phyloP scores from a whole-genome alignment of 768 basidiomycete species.

The Trametes maxima region DNA sequence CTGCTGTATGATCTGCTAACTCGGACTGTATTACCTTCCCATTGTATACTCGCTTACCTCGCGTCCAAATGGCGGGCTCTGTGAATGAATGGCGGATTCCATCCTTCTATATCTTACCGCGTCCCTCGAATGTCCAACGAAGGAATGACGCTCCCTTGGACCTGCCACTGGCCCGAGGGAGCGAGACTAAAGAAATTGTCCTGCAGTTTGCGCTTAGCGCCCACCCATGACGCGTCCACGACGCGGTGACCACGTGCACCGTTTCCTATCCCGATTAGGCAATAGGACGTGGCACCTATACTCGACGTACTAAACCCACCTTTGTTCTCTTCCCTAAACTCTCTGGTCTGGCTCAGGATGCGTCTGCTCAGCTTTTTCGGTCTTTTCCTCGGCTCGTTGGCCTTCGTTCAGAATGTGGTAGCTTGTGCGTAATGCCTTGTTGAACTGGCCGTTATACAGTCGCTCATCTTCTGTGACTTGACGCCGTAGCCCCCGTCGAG shows the following conservation, averaged over 20 bases:
- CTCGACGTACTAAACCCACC: slow-evolving; percentile 4
- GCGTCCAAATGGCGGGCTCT: neutral
- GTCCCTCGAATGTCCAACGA: no score
- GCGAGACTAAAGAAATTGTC: no score
- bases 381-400: slow-evolving; percentile 31
- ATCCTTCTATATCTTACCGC: no score
- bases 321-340: slow-evolving; percentile 11
- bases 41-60: neutral
- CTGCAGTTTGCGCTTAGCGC: neutral
- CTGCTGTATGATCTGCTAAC: slow-evolving; percentile 5
- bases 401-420: slow-evolving; percentile 33
- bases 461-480: neutral
- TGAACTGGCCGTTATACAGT: neutral
- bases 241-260: slow-evolving; percentile 23
- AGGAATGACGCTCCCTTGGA: no score
- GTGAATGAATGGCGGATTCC: neutral
- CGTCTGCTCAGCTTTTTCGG: slow-evolving; percentile 36
- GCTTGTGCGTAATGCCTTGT: slow-evolving; percentile 27
- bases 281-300: slow-evolving; percentile 27
- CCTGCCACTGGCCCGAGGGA: no score
- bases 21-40: neutral
- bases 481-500: slow-evolving; percentile 26
- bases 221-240: neutral
- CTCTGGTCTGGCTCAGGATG: slow-evolving; percentile 33
- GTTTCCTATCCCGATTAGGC: slow-evolving; percentile 11